Percentiles rank a stretch among this genome's conserved stretches.
These are phyloP conservation scores for Pyricularia sp. DNA, from an alignment of 2,329 filamentous ascomycete species.

Conservation along the genomic window DNA sequence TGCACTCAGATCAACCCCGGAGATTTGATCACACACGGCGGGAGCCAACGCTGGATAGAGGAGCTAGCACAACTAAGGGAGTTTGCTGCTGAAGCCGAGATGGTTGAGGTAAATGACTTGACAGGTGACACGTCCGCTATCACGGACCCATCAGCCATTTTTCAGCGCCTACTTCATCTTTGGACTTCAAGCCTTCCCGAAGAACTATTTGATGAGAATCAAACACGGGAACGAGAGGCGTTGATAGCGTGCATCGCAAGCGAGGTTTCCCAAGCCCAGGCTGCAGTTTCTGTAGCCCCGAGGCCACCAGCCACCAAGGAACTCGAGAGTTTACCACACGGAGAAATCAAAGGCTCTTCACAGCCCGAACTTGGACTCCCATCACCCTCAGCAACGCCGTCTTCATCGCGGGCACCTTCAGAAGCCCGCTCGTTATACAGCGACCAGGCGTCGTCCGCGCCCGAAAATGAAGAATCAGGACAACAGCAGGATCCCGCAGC, in stretches of 20 bases:
- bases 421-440: not conserved
- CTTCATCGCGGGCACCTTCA: conserved; percentile 1
- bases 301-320: not conserved
- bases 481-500: not conserved
- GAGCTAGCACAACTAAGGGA: not conserved
- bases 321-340: not conserved
- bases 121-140: not conserved
- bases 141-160: not conserved
- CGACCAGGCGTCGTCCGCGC: not conserved
- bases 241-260: conserved; percentile 9
- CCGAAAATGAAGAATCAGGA: not conserved
- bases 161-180: conserved; percentile 7
- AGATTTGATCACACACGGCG: conserved; percentile 5
- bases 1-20: conserved; percentile 2
- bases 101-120: not conserved
- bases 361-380: not conserved
- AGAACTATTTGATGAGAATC: not conserved
- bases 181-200: conserved; percentile 6
- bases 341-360: not conserved
- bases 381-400: not conserved
- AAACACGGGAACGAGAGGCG: conserved; percentile 1
- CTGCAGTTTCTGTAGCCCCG: conserved; percentile 11
- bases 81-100: not conserved
- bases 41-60: not conserved
- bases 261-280: conserved; percentile 11